Conservation (phyloP, 83 land plant species). For the Larix sibirica region DNA sequence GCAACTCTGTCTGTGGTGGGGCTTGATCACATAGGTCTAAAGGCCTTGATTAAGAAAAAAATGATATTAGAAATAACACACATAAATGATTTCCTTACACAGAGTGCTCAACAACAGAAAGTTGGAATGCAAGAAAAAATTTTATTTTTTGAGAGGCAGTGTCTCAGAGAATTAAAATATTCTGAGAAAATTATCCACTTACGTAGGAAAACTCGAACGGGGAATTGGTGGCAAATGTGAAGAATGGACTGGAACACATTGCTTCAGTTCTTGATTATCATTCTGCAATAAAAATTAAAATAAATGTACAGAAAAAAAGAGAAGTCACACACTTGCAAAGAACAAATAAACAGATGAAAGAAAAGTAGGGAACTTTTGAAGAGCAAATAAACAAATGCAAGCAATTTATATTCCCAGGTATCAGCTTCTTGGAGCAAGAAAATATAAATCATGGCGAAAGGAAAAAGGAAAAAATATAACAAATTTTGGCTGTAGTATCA, state of each 20-base stretch:
- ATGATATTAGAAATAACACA: constrained; percentile 5
- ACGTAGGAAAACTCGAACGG: background rate
- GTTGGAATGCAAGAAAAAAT: background rate
- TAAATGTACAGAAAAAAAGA: background rate
- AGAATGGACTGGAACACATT: constrained; percentile 34
- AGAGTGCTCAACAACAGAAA: background rate
- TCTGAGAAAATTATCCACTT: background rate
- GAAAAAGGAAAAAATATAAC: background rate
- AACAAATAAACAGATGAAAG: background rate
- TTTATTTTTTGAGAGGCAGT: background rate
- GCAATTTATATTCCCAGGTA: background rate
- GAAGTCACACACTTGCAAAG: background rate
- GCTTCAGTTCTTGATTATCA: constrained; percentile 52
- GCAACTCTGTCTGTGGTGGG: constrained; percentile 34
- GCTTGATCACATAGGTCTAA: constrained; percentile 57
- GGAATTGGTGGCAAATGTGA: constrained; percentile 60
- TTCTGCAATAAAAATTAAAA: constrained; percentile 18
- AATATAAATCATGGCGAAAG: no score
- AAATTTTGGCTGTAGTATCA: no score
- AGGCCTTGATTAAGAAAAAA: constrained; percentile 51
- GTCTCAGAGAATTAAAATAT: background rate
- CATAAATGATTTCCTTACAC: background rate
- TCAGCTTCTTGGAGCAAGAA: background rate
- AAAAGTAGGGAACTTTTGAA: background rate
- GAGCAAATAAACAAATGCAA: background rate